Evolutionary conservation across 345 rosid genomes (phyloP).

Genomic region (Lepidium aucheri): DNA sequence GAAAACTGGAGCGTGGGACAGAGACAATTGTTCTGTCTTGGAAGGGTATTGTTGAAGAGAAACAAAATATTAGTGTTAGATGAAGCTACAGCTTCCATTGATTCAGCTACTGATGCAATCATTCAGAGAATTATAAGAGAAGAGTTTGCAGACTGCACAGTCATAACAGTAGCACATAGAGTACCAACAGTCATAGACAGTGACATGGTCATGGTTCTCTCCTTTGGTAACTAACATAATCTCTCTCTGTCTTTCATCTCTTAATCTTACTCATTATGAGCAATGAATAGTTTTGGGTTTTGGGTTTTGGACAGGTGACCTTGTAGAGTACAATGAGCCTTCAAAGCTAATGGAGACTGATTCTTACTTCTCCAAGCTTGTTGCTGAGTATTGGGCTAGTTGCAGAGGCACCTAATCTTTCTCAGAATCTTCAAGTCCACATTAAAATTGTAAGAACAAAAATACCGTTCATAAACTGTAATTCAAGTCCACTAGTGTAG

Average conservation of each 20-base stretch:
- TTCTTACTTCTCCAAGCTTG: constrained; percentile 68
- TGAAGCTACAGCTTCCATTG: constrained; percentile 71
- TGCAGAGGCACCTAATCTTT: constrained; percentile 36
- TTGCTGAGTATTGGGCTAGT: constrained; percentile 72
- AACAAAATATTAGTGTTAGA: constrained; percentile 57
- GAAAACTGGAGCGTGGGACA: constrained; percentile 85
- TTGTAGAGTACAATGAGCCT: constrained; percentile 66
- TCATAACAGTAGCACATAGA: constrained; percentile 70
- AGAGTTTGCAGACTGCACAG: constrained; percentile 58
- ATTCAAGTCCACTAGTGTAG: background rate
- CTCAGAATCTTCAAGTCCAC: constrained; percentile 8
- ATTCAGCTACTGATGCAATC: constrained; percentile 62
- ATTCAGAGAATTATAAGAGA: constrained; percentile 56
- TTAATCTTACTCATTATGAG: background rate
- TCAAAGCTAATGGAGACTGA: constrained; percentile 53
- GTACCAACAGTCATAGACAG: constrained; percentile 69
- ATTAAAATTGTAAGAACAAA: background rate
- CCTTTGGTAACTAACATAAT: constrained; percentile 37
- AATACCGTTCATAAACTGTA: background rate
- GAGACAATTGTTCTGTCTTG: constrained; percentile 66
- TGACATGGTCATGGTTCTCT: constrained; percentile 85
- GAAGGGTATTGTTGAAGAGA: constrained; percentile 59
- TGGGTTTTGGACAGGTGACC: constrained; percentile 31
- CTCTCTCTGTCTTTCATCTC: background rate
- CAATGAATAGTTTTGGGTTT: background rate